Percentiles rank a stretch among this genome's conserved stretches.
Conservation (phyloP, 208 protist species). For the Porcisia hertigi region DNA sequence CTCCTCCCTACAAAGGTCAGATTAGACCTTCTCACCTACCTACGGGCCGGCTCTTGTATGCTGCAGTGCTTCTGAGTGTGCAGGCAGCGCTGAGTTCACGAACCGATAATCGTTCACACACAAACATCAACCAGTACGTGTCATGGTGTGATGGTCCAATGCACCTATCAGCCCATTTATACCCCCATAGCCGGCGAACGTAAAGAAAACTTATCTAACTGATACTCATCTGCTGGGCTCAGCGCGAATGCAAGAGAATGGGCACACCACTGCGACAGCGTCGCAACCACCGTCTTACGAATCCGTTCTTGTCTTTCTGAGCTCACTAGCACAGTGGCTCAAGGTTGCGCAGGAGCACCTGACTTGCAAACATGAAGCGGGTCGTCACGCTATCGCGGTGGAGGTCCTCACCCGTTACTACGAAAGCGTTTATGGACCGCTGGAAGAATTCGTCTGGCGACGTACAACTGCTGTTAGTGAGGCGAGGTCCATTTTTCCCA, state of each 20-base stretch:
- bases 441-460: neutral
- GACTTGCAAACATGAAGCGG: neutral
- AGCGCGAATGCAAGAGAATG: neutral
- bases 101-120: neutral
- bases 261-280: neutral
- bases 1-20: neutral
- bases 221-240: neutral
- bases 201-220: neutral
- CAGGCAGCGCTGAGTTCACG: neutral
- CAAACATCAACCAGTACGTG: neutral
- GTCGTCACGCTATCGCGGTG: constrained; percentile 1
- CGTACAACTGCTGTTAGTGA: neutral
- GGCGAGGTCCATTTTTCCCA: neutral
- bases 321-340: constrained; percentile 7
- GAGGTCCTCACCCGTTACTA: constrained; percentile 1
- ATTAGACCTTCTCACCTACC: neutral
- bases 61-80: neutral
- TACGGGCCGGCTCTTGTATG: neutral
- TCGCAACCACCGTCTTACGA: constrained; percentile 8
- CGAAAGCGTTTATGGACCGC: neutral
- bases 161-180: neutral
- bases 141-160: neutral
- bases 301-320: neutral
- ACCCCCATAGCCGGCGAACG: neutral
- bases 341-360: constrained; percentile 2